phyloP scores from a whole-genome alignment of 768 basidiomycete genomes.

The Tubosaeta sp. region DNA sequence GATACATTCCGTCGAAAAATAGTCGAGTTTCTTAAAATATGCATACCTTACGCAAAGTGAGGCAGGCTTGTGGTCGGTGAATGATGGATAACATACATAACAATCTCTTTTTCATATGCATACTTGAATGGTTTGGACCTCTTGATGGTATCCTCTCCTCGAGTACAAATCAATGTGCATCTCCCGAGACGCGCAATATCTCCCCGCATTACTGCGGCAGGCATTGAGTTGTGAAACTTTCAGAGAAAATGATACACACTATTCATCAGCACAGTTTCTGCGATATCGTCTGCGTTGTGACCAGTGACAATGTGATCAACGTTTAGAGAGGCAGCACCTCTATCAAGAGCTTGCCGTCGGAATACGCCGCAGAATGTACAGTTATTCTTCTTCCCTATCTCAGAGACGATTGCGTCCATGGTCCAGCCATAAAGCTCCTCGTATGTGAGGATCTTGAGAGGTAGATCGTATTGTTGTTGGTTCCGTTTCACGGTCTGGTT shows the following conservation, averaged over 20 bases:
- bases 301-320: conserved; percentile 99
- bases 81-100: conserved; percentile 61
- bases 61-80: conserved; percentile 4
- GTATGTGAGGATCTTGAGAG: conserved; percentile 94
- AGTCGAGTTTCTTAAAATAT: conserved; percentile 98
- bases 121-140: conserved; percentile 99
- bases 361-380: conserved; percentile 99
- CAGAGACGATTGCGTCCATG: conserved; percentile 94
- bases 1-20: conserved; percentile 99
- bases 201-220: conserved; percentile 85
- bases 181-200: conserved; percentile 92
- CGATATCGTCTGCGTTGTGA: conserved; percentile 98
- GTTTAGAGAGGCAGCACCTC: conserved; percentile 81
- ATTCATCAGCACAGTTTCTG: conserved; percentile 98
- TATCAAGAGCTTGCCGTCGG: conserved; percentile 90
- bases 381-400: conserved; percentile 95
- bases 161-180: conserved; percentile 92
- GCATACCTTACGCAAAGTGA: conserved; percentile 70
- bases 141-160: conserved; percentile 94
- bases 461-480: conserved; percentile 91
- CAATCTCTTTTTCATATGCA: conserved; percentile 98
- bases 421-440: conserved; percentile 99
- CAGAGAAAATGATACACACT: conserved; percentile 48
- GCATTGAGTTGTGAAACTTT: neutral
- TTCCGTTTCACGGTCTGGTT: conserved; percentile 94